Percentiles rank a stretch among this genome's conserved stretches.
Conservation (phyloP, 441 rosid species). For the Populus tomentosa region DNA sequence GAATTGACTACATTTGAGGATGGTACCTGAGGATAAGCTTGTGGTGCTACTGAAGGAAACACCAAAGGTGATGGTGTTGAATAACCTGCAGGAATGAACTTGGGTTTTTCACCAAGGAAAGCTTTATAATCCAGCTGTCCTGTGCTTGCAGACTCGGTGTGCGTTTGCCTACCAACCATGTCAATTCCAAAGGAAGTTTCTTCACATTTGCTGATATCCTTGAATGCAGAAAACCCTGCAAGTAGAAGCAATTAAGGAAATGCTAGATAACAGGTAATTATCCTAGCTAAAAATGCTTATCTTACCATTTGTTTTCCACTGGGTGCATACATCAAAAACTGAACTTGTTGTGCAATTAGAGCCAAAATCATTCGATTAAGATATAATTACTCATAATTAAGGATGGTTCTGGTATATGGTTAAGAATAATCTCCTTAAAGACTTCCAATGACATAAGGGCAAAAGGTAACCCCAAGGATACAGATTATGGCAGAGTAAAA, state of each 20-base stretch:
- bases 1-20: slow-evolving; percentile 25
- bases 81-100: slow-evolving; percentile 29
- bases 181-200: slow-evolving; percentile 23
- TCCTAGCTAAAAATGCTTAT: neutral
- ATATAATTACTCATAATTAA: neutral
- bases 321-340: neutral
- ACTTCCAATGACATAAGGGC: neutral
- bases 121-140: slow-evolving; percentile 25
- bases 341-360: neutral
- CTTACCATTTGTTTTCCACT: neutral
- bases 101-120: slow-evolving; percentile 23
- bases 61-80: slow-evolving; percentile 29
- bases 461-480: neutral
- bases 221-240: slow-evolving; percentile 34
- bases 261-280: neutral
- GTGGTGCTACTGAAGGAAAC: slow-evolving; percentile 35
- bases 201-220: slow-evolving; percentile 23
- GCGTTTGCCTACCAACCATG: slow-evolving; percentile 22
- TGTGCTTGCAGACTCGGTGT: slow-evolving; percentile 18
- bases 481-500: neutral
- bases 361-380: neutral
- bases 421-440: neutral
- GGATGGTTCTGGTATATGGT: neutral
- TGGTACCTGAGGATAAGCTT: slow-evolving; percentile 30
- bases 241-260: neutral